Evolutionary conservation across 2,329 filamentous ascomycete species (phyloP), one percentile per base, ranked within the genome.

Genomic region (Aspergillus viridinutans): DNA sequence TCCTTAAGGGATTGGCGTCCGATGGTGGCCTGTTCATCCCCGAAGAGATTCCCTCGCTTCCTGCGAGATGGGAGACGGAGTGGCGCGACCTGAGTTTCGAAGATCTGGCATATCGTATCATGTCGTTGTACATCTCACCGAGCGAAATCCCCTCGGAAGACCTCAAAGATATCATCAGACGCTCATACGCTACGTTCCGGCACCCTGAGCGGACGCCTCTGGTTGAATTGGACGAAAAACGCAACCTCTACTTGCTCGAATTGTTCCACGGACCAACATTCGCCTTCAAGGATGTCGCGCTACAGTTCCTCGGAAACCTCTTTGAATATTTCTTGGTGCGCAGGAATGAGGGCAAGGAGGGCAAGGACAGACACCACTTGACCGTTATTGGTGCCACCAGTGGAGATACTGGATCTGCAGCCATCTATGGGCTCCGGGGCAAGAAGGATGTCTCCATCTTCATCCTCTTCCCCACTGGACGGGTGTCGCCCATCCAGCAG

Each of bases 401-500:
- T 67, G 91, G 92, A 61, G 91, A 82, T 54, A 97, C 93, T 28
- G 93, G 93, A 25, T 96, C 91, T 28, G 93, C 93, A 10, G 94
- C 94, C 63, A 97, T 99, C 66, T 97, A 97, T 71, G 94, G 94
- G 55, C 82, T 99, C 54, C 81, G 92, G 52, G 92, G 92, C 54
- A 97, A 97, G 85, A 92, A 96, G 77, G 94, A 99, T 81, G 90
- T 97, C 17, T 95, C 91, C 0, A 90, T 97, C 53, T 94, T 96
- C 78, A 97, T 99, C 71, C 83, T 97, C 68, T 89, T 93, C 74
- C 94, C 94, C 26, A 90, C 94, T 74, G 93, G 92, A 60, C 89
- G 91, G 64, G 89, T 97, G 61, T 92, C 88, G 72, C 90, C 92
- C 14, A 89, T 97, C 56, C 94, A 97, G 75, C 91, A 97, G 75